Evolutionary conservation across 192 early-diverging fungal species (phyloP), one percentile per base, ranked within the genome.

Genomic region (Hyaloraphidium curvatum): DNA sequence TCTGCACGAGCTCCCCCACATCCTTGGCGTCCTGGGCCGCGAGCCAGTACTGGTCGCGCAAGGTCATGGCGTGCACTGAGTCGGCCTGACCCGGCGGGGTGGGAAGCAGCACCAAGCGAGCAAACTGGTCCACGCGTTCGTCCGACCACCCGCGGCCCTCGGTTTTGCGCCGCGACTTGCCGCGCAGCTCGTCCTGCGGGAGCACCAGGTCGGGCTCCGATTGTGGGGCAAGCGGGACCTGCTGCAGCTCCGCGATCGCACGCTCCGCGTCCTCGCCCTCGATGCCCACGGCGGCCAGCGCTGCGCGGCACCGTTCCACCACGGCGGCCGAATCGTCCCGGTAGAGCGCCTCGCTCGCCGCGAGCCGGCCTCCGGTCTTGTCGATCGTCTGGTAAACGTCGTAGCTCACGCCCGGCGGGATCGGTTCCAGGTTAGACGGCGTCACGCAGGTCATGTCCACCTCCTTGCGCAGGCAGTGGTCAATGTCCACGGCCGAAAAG

Each of bases 401-500:
- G 14, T 22, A 25, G 7, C 43, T 14, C 25, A 14, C 17, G 11
- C 43, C 43, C 25, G 14, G 14, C 7, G 43, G 7, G 25, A 48
- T 25, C 19, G 13, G 13, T 1, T 40, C 55, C 3, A 59, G 40
- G 51, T 91, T 81, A 11, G 87, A 86, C 1, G 89, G 84, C 28
- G 93, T 97, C 17, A 86, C 48, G 55, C 93, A 94, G 26, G 65
- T 60, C 80, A 85, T 79, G 43, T 81, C 72, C 14, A 85, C 83
- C 55, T 95, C 94, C 58, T 97, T 97, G 25, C 93, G 76, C 53
- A 97, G 62, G 4, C 82, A 82, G 55, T 80, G 79, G 61, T 97
- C 94, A 39, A 97, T 67, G 63, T 97, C 93, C 21, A 97, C 82
- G 9, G 79, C 70, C 1, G 93, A 94, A 60, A 97, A 97, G 63